Percentiles rank a stretch among this genome's conserved stretches.
Conservation (phyloP, 2,329 filamentous ascomycete species). For the Xylariaceae sp. region DNA sequence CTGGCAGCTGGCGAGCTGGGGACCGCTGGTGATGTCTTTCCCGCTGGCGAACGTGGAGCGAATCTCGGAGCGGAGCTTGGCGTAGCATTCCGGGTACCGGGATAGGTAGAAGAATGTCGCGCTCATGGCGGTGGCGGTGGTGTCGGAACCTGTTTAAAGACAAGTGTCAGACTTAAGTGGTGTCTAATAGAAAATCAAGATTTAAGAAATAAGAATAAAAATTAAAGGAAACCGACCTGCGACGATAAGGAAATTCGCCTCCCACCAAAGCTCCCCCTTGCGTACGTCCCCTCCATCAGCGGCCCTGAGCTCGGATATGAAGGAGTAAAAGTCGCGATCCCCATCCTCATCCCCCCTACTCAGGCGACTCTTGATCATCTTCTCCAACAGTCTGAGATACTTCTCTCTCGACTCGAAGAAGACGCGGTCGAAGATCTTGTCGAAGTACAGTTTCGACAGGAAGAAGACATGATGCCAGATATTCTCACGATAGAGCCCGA, state of each 20-base stretch:
- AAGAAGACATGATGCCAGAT: constrained; percentile 16
- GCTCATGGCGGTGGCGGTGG: not conserved
- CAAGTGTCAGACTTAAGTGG: no score
- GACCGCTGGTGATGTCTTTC: constrained; percentile 3
- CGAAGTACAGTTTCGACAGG: constrained; percentile 10
- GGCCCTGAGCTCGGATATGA: constrained; percentile 6
- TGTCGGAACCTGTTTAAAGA: constrained; percentile 8
- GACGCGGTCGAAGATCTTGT: constrained; percentile 5
- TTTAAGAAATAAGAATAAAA: not conserved
- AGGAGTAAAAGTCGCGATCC: constrained; percentile 14
- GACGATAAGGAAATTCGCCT: constrained; percentile 13
- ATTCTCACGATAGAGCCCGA: constrained; percentile 11
- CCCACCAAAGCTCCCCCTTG: constrained; percentile 14
- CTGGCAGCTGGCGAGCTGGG: constrained; percentile 3
- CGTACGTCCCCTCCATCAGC: not conserved
- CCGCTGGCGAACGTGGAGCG: not conserved
- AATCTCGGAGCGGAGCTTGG: constrained; percentile 2
- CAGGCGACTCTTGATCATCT: constrained; percentile 12
- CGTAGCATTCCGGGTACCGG: constrained; percentile 1
- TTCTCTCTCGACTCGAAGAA: constrained; percentile 2
- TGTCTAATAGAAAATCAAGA: no score
- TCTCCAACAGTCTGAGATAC: constrained; percentile 5
- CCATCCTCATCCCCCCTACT: constrained; percentile 7
- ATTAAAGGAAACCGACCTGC: constrained; percentile 4
- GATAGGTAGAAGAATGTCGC: constrained; percentile 9